A percentile compares a stretch with the other conserved stretches of the same genome.
Conservation (phyloP, 345 rosid species). For the Camelina hispida region DNA sequence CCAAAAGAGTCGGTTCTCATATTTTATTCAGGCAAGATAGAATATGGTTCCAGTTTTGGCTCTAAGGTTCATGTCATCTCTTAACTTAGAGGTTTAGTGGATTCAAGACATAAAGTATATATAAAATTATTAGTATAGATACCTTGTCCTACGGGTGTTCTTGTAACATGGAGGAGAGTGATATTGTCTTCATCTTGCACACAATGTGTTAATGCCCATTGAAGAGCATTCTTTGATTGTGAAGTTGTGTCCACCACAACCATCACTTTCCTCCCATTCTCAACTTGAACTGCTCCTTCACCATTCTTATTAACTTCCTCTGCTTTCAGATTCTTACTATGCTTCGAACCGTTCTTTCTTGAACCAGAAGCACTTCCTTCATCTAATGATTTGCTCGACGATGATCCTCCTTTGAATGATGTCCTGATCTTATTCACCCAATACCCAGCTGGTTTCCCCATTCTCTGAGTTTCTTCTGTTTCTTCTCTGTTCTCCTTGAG, state of each 20-base stretch:
- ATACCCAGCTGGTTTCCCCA: slow-evolving; percentile 51
- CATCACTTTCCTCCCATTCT: slow-evolving; percentile 76
- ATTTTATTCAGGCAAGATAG: not conserved
- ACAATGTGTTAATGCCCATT: slow-evolving; percentile 94
- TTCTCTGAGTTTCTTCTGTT: not conserved
- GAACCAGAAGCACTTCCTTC: slow-evolving; percentile 49
- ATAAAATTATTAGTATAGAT: not conserved
- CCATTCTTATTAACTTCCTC: slow-evolving; percentile 39
- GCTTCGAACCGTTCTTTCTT: slow-evolving; percentile 37
- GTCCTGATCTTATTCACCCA: slow-evolving; percentile 49
- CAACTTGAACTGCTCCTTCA: slow-evolving; percentile 35
- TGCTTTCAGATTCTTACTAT: slow-evolving; percentile 43
- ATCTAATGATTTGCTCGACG: slow-evolving; percentile 48
- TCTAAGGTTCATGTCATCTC: slow-evolving; percentile 4
- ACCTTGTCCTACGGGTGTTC: slow-evolving; percentile 53
- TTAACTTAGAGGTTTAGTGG: not conserved
- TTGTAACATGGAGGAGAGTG: slow-evolving; percentile 74
- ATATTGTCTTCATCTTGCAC: slow-evolving; percentile 79
- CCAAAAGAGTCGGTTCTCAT: not conserved
- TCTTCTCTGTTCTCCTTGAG: slow-evolving; percentile 13
- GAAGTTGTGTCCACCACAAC: slow-evolving; percentile 84
- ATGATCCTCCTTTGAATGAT: slow-evolving; percentile 49
- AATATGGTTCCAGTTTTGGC: slow-evolving; percentile 11
- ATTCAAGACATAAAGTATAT: not conserved
- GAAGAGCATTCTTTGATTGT: slow-evolving; percentile 87